Conservation (phyloP, 2,329 filamentous ascomycete genomes). For the Coccinonectria pachysandricola region DNA sequence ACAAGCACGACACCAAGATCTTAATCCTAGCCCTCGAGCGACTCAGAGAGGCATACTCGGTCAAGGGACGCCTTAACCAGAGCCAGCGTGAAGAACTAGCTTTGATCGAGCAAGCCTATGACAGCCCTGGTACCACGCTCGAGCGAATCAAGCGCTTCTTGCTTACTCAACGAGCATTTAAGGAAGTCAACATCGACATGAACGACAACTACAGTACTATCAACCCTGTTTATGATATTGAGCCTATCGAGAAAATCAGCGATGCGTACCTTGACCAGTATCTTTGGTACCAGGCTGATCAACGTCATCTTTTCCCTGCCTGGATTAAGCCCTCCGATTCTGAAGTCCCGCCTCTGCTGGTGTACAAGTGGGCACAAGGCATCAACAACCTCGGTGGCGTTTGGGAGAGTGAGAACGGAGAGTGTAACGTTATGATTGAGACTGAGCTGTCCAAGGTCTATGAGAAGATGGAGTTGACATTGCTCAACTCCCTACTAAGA, state of each 20-base stretch:
- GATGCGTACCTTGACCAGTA: slow-evolving; percentile 98
- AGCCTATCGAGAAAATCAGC: slow-evolving; percentile 98
- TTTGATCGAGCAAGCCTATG: slow-evolving; percentile 95
- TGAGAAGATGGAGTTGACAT: slow-evolving; percentile 94
- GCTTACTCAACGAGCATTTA: slow-evolving; percentile 94
- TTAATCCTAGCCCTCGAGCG: slow-evolving; percentile 90
- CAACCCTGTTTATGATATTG: slow-evolving; percentile 97
- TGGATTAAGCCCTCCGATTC: slow-evolving; percentile 99
- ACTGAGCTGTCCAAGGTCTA: slow-evolving; percentile 98
- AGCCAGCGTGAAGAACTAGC: slow-evolving; percentile 95
- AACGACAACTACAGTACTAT: slow-evolving; percentile 99
- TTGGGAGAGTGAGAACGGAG: slow-evolving; percentile 87
- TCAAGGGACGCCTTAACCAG: slow-evolving; percentile 93
- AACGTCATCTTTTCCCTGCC: slow-evolving; percentile 89
- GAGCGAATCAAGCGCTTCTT: slow-evolving; percentile 97
- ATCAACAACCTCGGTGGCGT: slow-evolving; percentile 97
- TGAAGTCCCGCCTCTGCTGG: slow-evolving; percentile 85
- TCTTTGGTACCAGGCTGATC: slow-evolving; percentile 97
- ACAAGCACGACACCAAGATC: slow-evolving; percentile 99
- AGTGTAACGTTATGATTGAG: slow-evolving; percentile 98
- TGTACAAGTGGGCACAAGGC: slow-evolving; percentile 98
- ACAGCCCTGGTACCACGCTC: slow-evolving; percentile 90
- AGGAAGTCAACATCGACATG: slow-evolving; percentile 99
- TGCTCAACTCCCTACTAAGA: slow-evolving; percentile 84
- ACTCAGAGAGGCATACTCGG: slow-evolving; percentile 89